Percentiles rank a stretch among this genome's conserved stretches.
phyloP scores from a whole-genome alignment of 441 rosid genomes.

The Erysimum cheiri region DNA sequence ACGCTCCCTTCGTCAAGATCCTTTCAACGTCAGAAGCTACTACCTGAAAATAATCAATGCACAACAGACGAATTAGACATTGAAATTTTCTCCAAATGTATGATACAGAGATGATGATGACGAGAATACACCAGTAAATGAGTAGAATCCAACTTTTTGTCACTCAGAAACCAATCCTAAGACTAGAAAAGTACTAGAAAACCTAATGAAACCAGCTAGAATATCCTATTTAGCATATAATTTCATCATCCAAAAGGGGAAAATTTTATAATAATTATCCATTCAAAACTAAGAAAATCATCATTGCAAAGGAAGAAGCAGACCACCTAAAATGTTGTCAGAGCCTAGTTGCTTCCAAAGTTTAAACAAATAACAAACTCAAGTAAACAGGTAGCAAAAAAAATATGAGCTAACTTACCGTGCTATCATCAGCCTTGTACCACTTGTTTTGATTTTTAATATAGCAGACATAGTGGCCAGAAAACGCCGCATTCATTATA shows the following conservation, averaged over 20 bases:
- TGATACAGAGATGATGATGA: constrained; percentile 18
- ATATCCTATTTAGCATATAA: neutral
- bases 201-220: neutral
- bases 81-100: neutral
- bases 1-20: constrained; percentile 77
- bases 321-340: constrained; percentile 13
- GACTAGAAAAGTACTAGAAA: constrained; percentile 5
- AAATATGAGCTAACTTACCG: constrained; percentile 51
- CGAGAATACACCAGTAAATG: neutral
- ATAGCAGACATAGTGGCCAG: constrained; percentile 95
- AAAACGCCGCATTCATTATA: constrained; percentile 87
- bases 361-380: neutral
- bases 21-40: constrained; percentile 71
- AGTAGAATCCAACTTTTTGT: constrained; percentile 13
- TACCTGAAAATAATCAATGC: constrained; percentile 56
- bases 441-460: constrained; percentile 85
- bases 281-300: constrained; percentile 1
- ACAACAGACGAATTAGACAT: constrained; percentile 5
- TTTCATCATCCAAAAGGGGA: neutral
- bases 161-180: constrained; percentile 14
- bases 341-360: constrained; percentile 1
- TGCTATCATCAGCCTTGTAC: constrained; percentile 94
- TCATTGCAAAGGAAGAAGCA: constrained; percentile 2
- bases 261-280: neutral
- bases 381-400: constrained; percentile 17